phyloP scores from a whole-genome alignment of 345 rosid genomes.

The Dovyalis caffra region DNA sequence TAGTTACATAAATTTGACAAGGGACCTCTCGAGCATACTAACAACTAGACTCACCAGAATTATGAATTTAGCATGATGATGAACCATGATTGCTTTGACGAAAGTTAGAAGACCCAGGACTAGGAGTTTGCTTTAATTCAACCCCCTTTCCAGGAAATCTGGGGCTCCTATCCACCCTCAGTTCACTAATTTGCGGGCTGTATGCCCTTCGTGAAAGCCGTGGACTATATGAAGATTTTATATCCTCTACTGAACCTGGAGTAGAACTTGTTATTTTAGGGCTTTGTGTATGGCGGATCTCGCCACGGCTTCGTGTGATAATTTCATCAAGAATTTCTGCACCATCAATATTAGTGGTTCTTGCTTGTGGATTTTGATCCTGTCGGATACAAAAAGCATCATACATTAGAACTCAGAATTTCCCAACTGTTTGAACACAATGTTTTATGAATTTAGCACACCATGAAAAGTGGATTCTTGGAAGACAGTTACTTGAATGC shows the following conservation, averaged over 20 bases:
- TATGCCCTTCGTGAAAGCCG: conserved; percentile 28
- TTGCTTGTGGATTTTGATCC: conserved; percentile 45
- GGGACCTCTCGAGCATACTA: conserved; percentile 51
- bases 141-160: conserved; percentile 27
- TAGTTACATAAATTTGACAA: conserved; percentile 19
- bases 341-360: conserved; percentile 32
- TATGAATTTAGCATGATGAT: conserved; percentile 28
- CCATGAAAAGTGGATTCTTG: background rate
- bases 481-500: background rate
- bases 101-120: conserved; percentile 54
- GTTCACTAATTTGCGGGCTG: conserved; percentile 43
- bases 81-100: conserved; percentile 36
- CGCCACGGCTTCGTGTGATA: conserved; percentile 85
- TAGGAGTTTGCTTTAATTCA: conserved; percentile 37
- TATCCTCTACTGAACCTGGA: conserved; percentile 35
- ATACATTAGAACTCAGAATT: conserved; percentile 11
- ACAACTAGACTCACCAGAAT: conserved; percentile 23
- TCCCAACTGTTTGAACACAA: background rate
- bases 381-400: conserved; percentile 22
- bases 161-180: conserved; percentile 29
- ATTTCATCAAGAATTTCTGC: conserved; percentile 78
- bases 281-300: conserved; percentile 66
- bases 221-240: conserved; percentile 46
- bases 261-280: conserved; percentile 52
- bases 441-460: background rate